Base-by-base conservation (phyloP, 768 basidiomycete genomes). In the Hortiboletus flavorubellus region DNA sequence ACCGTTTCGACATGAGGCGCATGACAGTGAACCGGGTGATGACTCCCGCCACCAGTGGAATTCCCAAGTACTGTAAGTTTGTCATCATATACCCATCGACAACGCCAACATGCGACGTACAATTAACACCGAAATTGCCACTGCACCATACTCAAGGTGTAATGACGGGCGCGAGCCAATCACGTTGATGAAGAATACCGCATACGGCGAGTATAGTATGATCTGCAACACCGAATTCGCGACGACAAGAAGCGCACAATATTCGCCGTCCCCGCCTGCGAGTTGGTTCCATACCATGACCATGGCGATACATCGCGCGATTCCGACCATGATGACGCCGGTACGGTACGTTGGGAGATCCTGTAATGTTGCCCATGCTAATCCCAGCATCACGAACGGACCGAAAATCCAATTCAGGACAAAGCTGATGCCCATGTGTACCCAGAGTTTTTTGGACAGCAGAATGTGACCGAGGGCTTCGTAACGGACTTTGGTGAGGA, bases 311-410 rank as follows among this genome's bases (percentile, higher is more conserved):
- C 64, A 69, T 16, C 64, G 60, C 23, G 61, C 63, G 12, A 68
- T 61, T 5, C 92, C 91, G 35, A 93, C 90, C 73, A 93, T 75
- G 62, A 93, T 86, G 4, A 94, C 86, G 3, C 92, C 92, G 1
- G 82, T 81, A 23, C 90, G 80, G 64, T 91, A 89, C 3, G 78
- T 78, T 21, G 84, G 83, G 2, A 87, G 77, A 65, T 93, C 91
- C 1, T 90, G 91, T 0, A 93, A 77, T 4, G 89, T 88, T 12
- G 87, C 89, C 89, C 91, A 93, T 2, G 91, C 90, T 29, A 90
- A 65, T 3, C 76, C 91, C n/a, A 92, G 80, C 91, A 93, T 94
- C 16, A 91, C 63, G 48, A 93, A 78, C 0, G 91, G 91, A 1
- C 86, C 90, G 16, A 89, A 57, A 53, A 92, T 78, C 92, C 91